phyloP scores from a whole-genome alignment of 2,329 filamentous ascomycete genomes.

The Cercospora sp. region DNA sequence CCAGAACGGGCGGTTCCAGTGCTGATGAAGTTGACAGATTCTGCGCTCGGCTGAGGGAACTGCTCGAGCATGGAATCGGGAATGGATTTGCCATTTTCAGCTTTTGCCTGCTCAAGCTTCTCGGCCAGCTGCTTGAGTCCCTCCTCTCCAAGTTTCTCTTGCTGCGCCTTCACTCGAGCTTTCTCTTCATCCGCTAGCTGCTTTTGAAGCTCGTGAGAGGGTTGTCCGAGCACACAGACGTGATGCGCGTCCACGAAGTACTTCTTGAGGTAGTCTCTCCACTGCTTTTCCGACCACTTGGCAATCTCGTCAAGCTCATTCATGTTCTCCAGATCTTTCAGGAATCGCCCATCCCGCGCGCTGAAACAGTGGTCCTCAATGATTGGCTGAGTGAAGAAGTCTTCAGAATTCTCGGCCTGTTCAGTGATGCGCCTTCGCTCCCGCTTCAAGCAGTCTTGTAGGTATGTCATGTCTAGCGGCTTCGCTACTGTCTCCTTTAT shows the following conservation, averaged over 20 bases:
- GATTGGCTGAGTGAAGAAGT: conserved; percentile 79
- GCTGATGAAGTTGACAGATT: conserved; percentile 93
- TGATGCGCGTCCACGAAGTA: conserved; percentile 86
- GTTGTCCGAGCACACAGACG: conserved; percentile 83
- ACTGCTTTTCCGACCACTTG: conserved; percentile 78
- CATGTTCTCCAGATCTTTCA: conserved; percentile 45
- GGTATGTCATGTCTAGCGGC: conserved; percentile 83
- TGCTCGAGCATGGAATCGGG: conserved; percentile 76
- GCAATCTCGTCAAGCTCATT: conserved; percentile 66
- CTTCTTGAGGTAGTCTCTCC: conserved; percentile 76
- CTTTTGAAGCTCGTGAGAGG: conserved; percentile 74
- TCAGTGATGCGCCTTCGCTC: conserved; percentile 81
- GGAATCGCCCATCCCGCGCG: conserved; percentile 68
- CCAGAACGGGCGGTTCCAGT: conserved; percentile 83
- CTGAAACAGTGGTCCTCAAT: conserved; percentile 94
- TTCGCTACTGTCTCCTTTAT: conserved; percentile 77
- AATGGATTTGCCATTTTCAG: conserved; percentile 84
- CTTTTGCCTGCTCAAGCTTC: conserved; percentile 78
- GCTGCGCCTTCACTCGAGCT: conserved; percentile 73
- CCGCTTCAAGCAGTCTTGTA: conserved; percentile 81
- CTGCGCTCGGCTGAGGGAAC: conserved; percentile 79
- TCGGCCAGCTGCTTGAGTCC: conserved; percentile 74
- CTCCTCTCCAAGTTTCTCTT: conserved; percentile 74
- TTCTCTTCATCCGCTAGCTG: conserved; percentile 81
- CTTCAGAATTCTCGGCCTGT: conserved; percentile 75